A percentile compares a stretch with the other conserved stretches of the same genome.
Conservation (phyloP, 495 filamentous ascomycete genomes). For the Daldinia loculata region DNA sequence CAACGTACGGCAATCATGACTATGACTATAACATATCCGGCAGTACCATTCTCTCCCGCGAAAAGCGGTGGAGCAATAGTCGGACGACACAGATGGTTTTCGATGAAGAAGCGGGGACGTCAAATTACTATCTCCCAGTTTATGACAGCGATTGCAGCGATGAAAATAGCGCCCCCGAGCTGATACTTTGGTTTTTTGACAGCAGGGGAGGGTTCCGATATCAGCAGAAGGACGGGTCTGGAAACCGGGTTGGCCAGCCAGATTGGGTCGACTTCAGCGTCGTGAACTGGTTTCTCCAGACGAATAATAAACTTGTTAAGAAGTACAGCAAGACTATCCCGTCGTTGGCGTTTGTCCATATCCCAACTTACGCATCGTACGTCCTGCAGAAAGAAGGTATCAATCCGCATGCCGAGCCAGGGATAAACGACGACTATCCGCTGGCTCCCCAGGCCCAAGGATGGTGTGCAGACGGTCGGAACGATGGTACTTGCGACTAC, state of each 20-base stretch:
- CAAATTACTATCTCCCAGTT: slow-evolving; percentile 72
- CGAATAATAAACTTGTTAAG: slow-evolving; percentile 53
- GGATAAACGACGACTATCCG: slow-evolving; percentile 70
- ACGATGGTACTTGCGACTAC: slow-evolving; percentile 49
- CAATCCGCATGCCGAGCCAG: slow-evolving; percentile 60
- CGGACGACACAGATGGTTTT: slow-evolving; percentile 61
- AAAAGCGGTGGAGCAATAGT: slow-evolving; percentile 62
- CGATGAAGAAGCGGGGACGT: slow-evolving; percentile 61
- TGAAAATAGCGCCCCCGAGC: slow-evolving; percentile 43
- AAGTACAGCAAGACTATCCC: slow-evolving; percentile 61
- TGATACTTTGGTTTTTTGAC: slow-evolving; percentile 82
- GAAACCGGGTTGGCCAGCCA: slow-evolving; percentile 46
- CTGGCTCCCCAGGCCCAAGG: slow-evolving; percentile 62
- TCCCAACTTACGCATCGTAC: slow-evolving; percentile 67
- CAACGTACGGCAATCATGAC: slow-evolving; percentile 81
- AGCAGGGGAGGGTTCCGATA: slow-evolving; percentile 67
- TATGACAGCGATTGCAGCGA: slow-evolving; percentile 44
- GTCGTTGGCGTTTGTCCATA: slow-evolving; percentile 76
- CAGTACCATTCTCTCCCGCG: slow-evolving; percentile 61
- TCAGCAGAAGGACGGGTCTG: slow-evolving; percentile 52
- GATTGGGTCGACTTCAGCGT: slow-evolving; percentile 61
- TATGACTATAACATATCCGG: slow-evolving; percentile 67
- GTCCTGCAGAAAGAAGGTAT: slow-evolving; percentile 58
- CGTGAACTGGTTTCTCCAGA: slow-evolving; percentile 67
- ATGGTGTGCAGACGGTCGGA: slow-evolving; percentile 55